A percentile compares a stretch with the other conserved stretches of the same genome.
Evolutionary conservation across 148 eudicot species (phyloP).

Genomic region (Beta vulgaris): DNA sequence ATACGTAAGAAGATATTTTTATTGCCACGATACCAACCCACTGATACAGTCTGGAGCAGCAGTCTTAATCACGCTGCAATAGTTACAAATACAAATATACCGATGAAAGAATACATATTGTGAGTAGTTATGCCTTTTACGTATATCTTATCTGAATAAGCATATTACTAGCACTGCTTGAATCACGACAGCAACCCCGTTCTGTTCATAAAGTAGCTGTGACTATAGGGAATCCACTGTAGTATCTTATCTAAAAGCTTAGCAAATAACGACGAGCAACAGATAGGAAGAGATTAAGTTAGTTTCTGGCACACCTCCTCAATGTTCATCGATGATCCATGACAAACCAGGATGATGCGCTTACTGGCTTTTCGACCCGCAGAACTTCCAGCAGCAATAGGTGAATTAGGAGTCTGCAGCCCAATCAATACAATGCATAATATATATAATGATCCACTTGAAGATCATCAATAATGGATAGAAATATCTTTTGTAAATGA

Average conservation of each 20-base stretch:
- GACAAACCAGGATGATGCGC: slow-evolving; percentile 69
- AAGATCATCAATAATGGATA: neutral
- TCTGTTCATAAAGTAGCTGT: neutral
- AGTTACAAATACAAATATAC: neutral
- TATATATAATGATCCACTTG: slow-evolving; percentile 2
- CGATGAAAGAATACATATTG: neutral
- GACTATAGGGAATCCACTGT: neutral
- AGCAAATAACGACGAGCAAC: neutral
- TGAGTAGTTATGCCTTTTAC: neutral
- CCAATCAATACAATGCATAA: slow-evolving; percentile 23
- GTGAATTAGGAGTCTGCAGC: slow-evolving; percentile 90
- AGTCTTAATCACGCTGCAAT: neutral
- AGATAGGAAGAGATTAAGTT: neutral
- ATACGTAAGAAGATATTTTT: neutral
- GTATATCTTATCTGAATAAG: neutral
- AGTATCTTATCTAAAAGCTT: neutral
- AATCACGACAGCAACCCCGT: neutral
- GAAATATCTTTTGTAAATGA: neutral
- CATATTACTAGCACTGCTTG: neutral
- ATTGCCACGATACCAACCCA: neutral
- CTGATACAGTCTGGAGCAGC: neutral
- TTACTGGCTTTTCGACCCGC: slow-evolving; percentile 67
- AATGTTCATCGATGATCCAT: slow-evolving; percentile 50
- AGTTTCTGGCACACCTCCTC: slow-evolving; percentile 41
- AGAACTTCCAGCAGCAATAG: slow-evolving; percentile 69